Conservation (phyloP, 108 stramenopile genomes). For the Cyclostephanos tholiformis region DNA sequence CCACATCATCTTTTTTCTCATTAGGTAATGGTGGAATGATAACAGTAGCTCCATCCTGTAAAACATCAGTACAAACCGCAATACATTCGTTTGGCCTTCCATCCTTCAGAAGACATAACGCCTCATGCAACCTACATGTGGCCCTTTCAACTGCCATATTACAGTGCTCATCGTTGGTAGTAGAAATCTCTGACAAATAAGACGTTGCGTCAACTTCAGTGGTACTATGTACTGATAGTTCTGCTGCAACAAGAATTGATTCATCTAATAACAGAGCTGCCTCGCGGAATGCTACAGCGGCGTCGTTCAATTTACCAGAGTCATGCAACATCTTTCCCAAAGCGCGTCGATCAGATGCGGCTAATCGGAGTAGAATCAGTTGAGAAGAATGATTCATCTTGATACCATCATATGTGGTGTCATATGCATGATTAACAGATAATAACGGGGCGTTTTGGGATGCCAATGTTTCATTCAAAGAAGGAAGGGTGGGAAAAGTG, state of each 20-base stretch:
- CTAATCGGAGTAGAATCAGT: constrained; percentile 25
- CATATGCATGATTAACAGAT: neutral
- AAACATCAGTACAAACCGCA: constrained; percentile 65
- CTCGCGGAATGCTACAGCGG: constrained; percentile 56
- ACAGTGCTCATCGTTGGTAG: neutral
- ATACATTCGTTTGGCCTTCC: constrained; percentile 57
- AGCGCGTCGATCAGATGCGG: constrained; percentile 34
- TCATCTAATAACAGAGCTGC: constrained; percentile 51
- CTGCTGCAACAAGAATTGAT: constrained; percentile 5
- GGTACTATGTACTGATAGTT: constrained; percentile 6
- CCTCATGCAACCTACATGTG: constrained; percentile 85
- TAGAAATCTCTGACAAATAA: too few species aligned
- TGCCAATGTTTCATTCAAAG: too few species aligned
- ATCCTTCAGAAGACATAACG: constrained; percentile 79
- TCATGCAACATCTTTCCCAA: constrained; percentile 65
- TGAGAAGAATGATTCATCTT: constrained; percentile 25
- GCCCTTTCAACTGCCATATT: constrained; percentile 52
- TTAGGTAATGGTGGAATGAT: constrained; percentile 7
- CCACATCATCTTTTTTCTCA: constrained; percentile 11
- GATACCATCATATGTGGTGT: neutral
- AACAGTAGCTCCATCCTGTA: constrained; percentile 44
- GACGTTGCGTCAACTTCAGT: constrained; percentile 1
- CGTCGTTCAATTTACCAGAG: constrained; percentile 54
- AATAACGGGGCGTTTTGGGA: neutral
- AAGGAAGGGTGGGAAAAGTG: neutral